Evolutionary conservation across 192 early-diverging fungal species (phyloP).

Genomic region (Glomus cerebriforme): DNA sequence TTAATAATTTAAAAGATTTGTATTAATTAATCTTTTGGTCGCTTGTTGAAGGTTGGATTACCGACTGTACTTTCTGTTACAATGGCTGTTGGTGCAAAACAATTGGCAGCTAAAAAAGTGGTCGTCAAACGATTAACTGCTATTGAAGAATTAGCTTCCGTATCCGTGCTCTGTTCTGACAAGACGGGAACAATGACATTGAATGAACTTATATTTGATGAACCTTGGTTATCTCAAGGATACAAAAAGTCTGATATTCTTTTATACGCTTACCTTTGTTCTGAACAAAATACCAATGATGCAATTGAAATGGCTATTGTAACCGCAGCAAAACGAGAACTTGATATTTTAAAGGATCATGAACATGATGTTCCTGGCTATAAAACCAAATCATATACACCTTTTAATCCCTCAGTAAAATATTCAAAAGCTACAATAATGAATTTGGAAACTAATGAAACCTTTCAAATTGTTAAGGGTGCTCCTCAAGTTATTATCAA

Average conservation of each 20-base stretch:
- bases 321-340: constrained; percentile 72
- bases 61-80: constrained; percentile 96
- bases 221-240: constrained; percentile 71
- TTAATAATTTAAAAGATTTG: too few species aligned
- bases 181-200: constrained; percentile 93
- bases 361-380: constrained; percentile 78
- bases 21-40: too few species aligned
- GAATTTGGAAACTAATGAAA: constrained; percentile 75
- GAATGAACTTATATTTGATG: constrained; percentile 91
- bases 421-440: constrained; percentile 87
- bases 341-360: constrained; percentile 65
- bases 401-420: constrained; percentile 92
- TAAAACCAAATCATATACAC: constrained; percentile 87
- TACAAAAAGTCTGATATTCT: constrained; percentile 79
- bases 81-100: constrained; percentile 93
- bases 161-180: constrained; percentile 81
- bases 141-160: constrained; percentile 93
- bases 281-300: constrained; percentile 88
- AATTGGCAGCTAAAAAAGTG: constrained; percentile 89
- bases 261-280: constrained; percentile 78
- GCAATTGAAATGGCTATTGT: constrained; percentile 90
- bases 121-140: constrained; percentile 95
- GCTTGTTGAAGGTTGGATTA: constrained; percentile 61
- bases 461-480: constrained; percentile 91
- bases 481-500: constrained; percentile 90